Base-by-base conservation (phyloP, 2,329 filamentous ascomycete genomes). In the Tolypocladium sp. region DNA sequence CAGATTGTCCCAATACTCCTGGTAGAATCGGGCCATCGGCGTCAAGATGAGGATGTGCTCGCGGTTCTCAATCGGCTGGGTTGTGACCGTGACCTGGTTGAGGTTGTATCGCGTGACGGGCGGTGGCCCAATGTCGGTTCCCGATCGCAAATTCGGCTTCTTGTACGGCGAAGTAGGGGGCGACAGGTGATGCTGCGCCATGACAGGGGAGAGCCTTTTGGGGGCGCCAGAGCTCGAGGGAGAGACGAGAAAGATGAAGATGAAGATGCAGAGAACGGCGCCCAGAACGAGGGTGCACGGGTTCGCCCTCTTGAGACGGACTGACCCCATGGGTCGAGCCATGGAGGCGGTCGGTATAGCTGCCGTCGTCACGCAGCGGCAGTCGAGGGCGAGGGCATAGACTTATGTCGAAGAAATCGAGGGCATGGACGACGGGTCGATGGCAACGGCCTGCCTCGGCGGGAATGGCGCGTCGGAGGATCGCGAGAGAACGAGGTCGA, bases 1-100 rank as follows among this genome's bases (percentile, higher is more conserved):
- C 35, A 99, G 80, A 68, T 97, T 99, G 73, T 95, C 88, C 93
- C 94, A 99, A 79, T 97, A 99, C 66, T 83, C 87, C 67, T 90
- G 87, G 75, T 97, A 97, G 80, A 97, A 99, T 63, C 90, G 86
- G 38, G 91, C 89, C 76, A 99, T 87, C 12, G 94, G 94, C 1
- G 94, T 97, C 61, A 99, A 83, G 70, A 99, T 90, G 58, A 99
- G 86, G 61, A 99, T 82, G 57, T 88, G 89, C 77, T 99, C 94
- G 64, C 85, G 79, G 71, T 96, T 94, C 62, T 81, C 83, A 56
- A 91, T 78, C 2, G 94, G 91, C 64, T 89, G 82, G 57, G 81
- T 73, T 25, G 92, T 89, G 60, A 90, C 90, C 51, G 92, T 97
- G 66, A 97, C 84, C 75, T 93, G 92, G 80, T 97, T 97, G 76